Base-by-base conservation (phyloP, 2,329 filamentous ascomycete genomes). In the Graphilbum sp. region DNA sequence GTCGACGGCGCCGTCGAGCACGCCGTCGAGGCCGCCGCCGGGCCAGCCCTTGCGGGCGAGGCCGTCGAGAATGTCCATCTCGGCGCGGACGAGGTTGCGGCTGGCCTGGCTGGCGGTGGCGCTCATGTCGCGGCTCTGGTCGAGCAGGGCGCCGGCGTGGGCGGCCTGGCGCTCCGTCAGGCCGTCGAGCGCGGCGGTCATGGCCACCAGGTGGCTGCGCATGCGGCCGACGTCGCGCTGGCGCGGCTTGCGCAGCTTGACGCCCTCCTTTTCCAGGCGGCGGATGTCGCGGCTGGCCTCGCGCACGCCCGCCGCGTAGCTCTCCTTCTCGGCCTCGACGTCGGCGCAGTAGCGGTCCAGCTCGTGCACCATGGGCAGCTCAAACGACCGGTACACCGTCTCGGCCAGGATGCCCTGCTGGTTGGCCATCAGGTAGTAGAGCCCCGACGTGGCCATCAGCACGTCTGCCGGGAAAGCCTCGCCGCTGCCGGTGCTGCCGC, bases 361-460 rank as follows among this genome's bases (percentile, higher is more conserved):
- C 55, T 79, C 75, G 56, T 79, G 73, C n/a, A 79, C 62, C 18
- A 80, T 59, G 4, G 75, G 75, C 29, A 79, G 73, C 54, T 80
- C 75, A 52, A 80, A 79, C 41, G 64, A 66, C 39, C 75, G 64
- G 54, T 80, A 79, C 9, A 80, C 72, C 0, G 73, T 79, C 55
- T 80, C 75, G 45, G 66, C 72, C 4, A 80, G 64, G 47, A 80
- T 79, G 50, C 79, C 73, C 53, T 78, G 72, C 59, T 80, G 75
- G 56, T 79, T 80, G 34, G 75, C 75, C 41, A 79, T 62, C 17
- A 80, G 63, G 49, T 79, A 72, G 51, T 80, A 75, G 31, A 79
- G 64, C 27, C 75, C 75, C 25, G 71, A 69, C 12, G 73, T 69
- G 23, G 71, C 66, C 42, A 80, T 59, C 33, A 80, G 60, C 38